phyloP scores from a whole-genome alignment of 2,329 filamentous ascomycete genomes.

The Paradendryphiella salina region DNA sequence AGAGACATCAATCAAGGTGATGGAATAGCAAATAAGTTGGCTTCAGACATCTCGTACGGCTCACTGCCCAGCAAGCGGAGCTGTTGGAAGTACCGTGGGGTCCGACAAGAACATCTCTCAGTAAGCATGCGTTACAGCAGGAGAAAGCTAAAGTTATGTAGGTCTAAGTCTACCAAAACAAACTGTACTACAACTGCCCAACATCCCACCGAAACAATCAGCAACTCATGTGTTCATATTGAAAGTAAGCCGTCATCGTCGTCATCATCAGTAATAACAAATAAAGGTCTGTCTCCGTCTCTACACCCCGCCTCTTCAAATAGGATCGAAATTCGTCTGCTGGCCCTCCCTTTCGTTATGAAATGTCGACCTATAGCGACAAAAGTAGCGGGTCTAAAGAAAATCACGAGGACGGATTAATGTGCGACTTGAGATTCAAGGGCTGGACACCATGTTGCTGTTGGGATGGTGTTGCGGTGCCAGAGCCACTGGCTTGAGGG shows the following conservation, averaged over 20 bases:
- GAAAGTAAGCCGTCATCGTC: neutral
- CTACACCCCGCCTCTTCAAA: neutral
- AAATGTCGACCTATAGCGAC: slow-evolving; percentile 23
- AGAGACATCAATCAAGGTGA: too few species aligned
- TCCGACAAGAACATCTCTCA: neutral
- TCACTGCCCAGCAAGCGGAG: too few species aligned
- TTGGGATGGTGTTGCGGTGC: slow-evolving; percentile 5
- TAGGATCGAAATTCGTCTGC: slow-evolving; percentile 24
- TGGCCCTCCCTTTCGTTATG: slow-evolving; percentile 31
- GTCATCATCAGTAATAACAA: neutral
- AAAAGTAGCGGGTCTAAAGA: slow-evolving; percentile 13
- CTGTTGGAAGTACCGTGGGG: neutral
- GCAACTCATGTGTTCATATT: neutral
- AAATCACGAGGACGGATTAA: slow-evolving; percentile 11
- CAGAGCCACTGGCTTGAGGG: slow-evolving; percentile 23
- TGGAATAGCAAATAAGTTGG: too few species aligned
- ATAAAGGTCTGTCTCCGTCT: neutral
- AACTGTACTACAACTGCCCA: neutral
- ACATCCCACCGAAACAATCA: neutral
- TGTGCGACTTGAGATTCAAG: slow-evolving; percentile 8
- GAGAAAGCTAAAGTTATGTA: neutral
- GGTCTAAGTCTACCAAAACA: neutral
- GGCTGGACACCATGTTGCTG: slow-evolving; percentile 3
- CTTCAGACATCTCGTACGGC: too few species aligned
- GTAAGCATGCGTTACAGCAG: neutral